These are phyloP conservation scores for Trametes villosa DNA, from an alignment of 768 basidiomycete genomes.

Conservation along the genomic window DNA sequence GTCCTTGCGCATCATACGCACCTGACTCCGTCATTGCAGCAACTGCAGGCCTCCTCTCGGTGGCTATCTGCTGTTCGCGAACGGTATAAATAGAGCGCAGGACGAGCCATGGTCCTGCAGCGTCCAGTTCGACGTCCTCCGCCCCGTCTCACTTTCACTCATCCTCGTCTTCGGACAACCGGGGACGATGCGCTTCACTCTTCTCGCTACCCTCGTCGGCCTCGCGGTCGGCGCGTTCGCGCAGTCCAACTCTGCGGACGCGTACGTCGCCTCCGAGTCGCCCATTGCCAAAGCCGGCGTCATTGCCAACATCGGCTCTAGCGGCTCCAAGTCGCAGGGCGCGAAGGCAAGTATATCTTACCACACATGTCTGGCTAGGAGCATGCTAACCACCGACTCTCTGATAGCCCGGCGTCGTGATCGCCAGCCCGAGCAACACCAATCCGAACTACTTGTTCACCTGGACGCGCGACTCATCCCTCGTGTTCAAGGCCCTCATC, in stretches of 20 bases:
- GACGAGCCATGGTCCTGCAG: background rate
- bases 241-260: constrained; percentile 43
- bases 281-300: constrained; percentile 67
- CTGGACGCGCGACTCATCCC: constrained; percentile 77
- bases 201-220: constrained; percentile 21
- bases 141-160: background rate
- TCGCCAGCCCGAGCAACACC: constrained; percentile 44
- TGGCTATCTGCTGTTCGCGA: background rate
- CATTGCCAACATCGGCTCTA: constrained; percentile 75
- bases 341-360: constrained; percentile 45
- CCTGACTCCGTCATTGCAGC: too few species aligned
- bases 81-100: constrained; percentile 21
- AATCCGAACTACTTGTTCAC: constrained; percentile 67
- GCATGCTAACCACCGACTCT: background rate
- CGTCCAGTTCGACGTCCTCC: background rate
- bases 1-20: too few species aligned
- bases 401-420: constrained; percentile 45
- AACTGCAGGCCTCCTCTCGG: too few species aligned
- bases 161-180: constrained; percentile 1
- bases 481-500: constrained; percentile 66
- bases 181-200: constrained; percentile 24
- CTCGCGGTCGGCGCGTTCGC: constrained; percentile 26
- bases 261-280: constrained; percentile 55
- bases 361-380: background rate
- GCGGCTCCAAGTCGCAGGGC: constrained; percentile 56